These are phyloP conservation scores for Akanthomyces muscarius DNA, from an alignment of 2,329 filamentous ascomycete genomes.

Conservation along the genomic window DNA sequence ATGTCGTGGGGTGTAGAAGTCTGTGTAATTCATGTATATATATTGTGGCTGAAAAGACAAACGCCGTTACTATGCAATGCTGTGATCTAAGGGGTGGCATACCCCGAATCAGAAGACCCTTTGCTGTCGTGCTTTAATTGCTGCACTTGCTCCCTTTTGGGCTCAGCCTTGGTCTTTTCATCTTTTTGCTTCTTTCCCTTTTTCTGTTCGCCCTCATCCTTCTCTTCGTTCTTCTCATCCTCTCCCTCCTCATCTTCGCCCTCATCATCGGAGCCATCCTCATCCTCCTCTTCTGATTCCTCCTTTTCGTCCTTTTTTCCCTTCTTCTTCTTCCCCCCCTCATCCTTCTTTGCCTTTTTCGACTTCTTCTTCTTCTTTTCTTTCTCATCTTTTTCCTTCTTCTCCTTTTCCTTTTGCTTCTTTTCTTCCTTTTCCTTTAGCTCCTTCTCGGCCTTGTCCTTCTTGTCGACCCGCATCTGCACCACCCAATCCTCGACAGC, in stretches of 20 bases:
- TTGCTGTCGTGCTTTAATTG: not conserved
- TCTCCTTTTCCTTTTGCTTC: constrained; percentile 28
- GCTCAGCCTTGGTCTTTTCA: constrained; percentile 20
- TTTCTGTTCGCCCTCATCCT: constrained; percentile 28
- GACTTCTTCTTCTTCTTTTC: constrained; percentile 21
- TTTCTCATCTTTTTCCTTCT: constrained; percentile 24
- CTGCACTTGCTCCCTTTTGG: constrained; percentile 18
- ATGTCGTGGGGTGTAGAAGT: no score
- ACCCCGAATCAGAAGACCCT: constrained; percentile 8
- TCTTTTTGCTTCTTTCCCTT: constrained; percentile 25
- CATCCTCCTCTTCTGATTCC: constrained; percentile 13
- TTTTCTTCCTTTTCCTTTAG: constrained; percentile 30
- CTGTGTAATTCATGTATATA: not conserved
- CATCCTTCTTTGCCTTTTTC: constrained; percentile 22
- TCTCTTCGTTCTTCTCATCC: constrained; percentile 28
- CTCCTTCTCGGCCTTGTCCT: constrained; percentile 34
- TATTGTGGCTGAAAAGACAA: not conserved
- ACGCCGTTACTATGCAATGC: constrained; percentile 4
- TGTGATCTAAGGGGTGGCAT: not conserved
- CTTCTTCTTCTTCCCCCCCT: constrained; percentile 6
- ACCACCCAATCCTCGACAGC: constrained; percentile 46
- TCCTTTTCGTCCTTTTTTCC: constrained; percentile 4
- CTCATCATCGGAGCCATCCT: not conserved
- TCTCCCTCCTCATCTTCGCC: not conserved
- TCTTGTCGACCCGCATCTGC: constrained; percentile 46